phyloP scores from a whole-genome alignment of 2,329 filamentous ascomycete species.

The Cucurbitaria berberidis region DNA sequence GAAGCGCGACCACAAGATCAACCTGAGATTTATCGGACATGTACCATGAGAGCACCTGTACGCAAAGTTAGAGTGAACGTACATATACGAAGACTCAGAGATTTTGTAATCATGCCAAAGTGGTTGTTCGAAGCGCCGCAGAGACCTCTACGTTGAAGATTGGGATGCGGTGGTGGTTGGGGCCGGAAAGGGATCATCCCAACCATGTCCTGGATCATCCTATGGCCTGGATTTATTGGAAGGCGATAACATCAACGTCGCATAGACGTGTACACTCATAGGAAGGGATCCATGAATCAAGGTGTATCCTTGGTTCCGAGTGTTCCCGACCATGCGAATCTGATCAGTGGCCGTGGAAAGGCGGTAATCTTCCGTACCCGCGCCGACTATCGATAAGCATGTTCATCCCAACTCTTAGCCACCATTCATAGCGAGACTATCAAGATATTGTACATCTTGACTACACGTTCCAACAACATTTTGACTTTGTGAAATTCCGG shows the following conservation, averaged over 20 bases:
- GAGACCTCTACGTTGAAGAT: not conserved
- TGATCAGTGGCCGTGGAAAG: not conserved
- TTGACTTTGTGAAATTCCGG: not conserved
- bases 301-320: not conserved
- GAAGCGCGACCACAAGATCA: not conserved
- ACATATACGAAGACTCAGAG: not conserved
- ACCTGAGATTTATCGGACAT: not conserved
- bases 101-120: not conserved
- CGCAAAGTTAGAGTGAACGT: not conserved
- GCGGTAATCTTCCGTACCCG: constrained; percentile 4
- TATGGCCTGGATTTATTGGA: not conserved
- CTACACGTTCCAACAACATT: not conserved
- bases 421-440: not conserved
- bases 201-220: not conserved
- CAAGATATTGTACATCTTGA: not conserved
- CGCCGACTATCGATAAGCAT: constrained; percentile 20
- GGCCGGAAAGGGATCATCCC: not conserved
- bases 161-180: not conserved
- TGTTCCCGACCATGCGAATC: not conserved
- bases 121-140: not conserved
- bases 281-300: not conserved
- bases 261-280: not conserved
- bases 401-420: constrained; percentile 8
- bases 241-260: not conserved
- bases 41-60: not conserved